Percentiles rank a stretch among this genome's conserved stretches.
These are phyloP conservation scores for Aspergillus brunneoviolaceus DNA, from an alignment of 2,329 filamentous ascomycete genomes.

Conservation along the genomic window DNA sequence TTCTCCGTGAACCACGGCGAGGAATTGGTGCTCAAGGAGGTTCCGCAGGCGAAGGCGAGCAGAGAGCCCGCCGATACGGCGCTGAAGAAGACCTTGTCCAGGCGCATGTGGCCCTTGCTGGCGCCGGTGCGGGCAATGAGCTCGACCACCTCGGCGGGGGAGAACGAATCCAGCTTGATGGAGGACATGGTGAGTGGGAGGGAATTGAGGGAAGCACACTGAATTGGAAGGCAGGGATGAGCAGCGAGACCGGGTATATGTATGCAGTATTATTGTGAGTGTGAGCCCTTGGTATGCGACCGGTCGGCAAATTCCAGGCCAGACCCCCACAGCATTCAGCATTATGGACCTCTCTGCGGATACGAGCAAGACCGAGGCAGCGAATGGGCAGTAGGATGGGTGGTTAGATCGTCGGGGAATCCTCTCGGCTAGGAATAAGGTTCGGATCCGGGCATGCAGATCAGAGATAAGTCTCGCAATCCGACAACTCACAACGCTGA, in stretches of 20 bases:
- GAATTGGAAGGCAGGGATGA: not conserved
- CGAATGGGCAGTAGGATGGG: not conserved
- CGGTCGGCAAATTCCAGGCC: too few relatives aligned
- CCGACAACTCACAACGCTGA: not conserved
- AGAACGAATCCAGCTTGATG: conserved; percentile 42
- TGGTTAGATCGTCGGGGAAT: not conserved
- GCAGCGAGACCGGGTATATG: not conserved
- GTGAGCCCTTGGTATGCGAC: too few relatives aligned
- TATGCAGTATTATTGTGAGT: not conserved
- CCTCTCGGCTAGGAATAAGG: not conserved
- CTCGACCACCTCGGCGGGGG: conserved; percentile 52
- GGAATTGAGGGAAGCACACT: not conserved
- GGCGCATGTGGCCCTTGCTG: conserved; percentile 54
- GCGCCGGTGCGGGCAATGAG: conserved; percentile 52
- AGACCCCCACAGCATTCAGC: too few relatives aligned
- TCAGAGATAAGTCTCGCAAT: not conserved
- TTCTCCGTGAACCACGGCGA: conserved; percentile 52
- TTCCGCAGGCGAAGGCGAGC: conserved; percentile 53
- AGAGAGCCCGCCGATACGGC: conserved; percentile 54
- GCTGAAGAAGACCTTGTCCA: conserved; percentile 55
- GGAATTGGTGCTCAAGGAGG: conserved; percentile 47
- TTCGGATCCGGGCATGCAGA: not conserved
- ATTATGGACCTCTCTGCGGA: too few relatives aligned
- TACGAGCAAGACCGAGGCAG: not conserved
- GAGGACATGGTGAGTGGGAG: conserved; percentile 9